phyloP scores from a whole-genome alignment of 495 filamentous ascomycete genomes.

The Talaromyces ruber region DNA sequence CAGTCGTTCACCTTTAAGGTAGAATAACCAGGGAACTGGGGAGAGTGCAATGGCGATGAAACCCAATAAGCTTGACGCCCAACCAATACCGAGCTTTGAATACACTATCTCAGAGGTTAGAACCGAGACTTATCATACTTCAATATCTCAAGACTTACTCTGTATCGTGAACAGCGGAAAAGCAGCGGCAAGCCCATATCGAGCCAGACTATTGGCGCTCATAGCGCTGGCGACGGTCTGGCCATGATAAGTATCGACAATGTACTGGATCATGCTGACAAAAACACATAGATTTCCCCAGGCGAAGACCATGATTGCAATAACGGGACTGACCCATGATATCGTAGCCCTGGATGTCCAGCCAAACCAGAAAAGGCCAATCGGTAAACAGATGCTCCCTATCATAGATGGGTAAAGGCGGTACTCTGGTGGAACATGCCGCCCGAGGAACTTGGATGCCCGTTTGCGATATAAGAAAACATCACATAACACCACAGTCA shows the following conservation, averaged over 20 bases:
- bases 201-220: not conserved
- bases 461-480: constrained; percentile 38
- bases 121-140: not conserved
- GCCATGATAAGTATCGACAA: constrained; percentile 49
- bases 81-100: constrained; percentile 40
- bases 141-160: not conserved
- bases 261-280: no score
- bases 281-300: constrained; percentile 58
- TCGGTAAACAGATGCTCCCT: constrained; percentile 46
- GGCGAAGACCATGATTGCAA: constrained; percentile 54
- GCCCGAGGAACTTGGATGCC: constrained; percentile 25
- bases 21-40: constrained; percentile 40
- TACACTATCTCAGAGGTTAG: no score
- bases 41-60: constrained; percentile 47
- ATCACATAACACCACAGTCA: constrained; percentile 32
- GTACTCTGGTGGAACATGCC: constrained; percentile 45
- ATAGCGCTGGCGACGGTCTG: constrained; percentile 16
- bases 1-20: no score
- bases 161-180: not conserved
- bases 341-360: constrained; percentile 28
- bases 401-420: constrained; percentile 51
- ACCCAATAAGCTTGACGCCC: constrained; percentile 52
- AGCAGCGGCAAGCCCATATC: not conserved
- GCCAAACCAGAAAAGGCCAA: constrained; percentile 40
- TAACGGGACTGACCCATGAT: constrained; percentile 32